phyloP scores from a whole-genome alignment of 129 eudicot genomes.

The Silybum marianum region DNA sequence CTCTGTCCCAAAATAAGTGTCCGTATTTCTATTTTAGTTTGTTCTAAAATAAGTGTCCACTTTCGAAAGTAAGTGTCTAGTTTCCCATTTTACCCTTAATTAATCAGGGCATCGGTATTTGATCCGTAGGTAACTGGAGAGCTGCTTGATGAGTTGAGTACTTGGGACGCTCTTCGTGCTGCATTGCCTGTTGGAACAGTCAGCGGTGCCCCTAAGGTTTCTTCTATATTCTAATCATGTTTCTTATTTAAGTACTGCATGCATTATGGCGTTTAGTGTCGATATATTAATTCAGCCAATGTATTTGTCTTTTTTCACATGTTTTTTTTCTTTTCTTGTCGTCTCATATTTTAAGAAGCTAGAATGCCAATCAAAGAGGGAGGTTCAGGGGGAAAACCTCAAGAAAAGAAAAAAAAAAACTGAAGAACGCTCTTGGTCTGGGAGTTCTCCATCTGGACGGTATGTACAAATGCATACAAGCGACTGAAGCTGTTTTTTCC shows the following conservation, averaged over 20 bases:
- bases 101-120: background rate
- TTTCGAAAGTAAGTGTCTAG: background rate
- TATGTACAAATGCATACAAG: no score
- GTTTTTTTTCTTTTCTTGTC: background rate
- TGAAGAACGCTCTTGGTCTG: no score
- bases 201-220: constrained; percentile 98
- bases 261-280: background rate
- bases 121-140: constrained; percentile 86
- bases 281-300: background rate
- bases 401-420: no score
- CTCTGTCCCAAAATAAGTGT: no score
- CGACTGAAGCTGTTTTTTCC: no score
- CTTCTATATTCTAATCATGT: constrained; percentile 19
- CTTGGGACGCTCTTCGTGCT: constrained; percentile 98
- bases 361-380: background rate
- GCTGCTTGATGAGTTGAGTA: constrained; percentile 63
- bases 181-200: constrained; percentile 99
- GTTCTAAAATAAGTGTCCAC: no score
- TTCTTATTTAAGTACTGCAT: background rate
- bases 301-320: background rate
- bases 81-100: background rate
- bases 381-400: no score
- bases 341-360: background rate
- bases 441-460: no score
- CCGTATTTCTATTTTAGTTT: no score